Base-by-base conservation (phyloP, 495 filamentous ascomycete species). In the Talaromyces ruber region DNA sequence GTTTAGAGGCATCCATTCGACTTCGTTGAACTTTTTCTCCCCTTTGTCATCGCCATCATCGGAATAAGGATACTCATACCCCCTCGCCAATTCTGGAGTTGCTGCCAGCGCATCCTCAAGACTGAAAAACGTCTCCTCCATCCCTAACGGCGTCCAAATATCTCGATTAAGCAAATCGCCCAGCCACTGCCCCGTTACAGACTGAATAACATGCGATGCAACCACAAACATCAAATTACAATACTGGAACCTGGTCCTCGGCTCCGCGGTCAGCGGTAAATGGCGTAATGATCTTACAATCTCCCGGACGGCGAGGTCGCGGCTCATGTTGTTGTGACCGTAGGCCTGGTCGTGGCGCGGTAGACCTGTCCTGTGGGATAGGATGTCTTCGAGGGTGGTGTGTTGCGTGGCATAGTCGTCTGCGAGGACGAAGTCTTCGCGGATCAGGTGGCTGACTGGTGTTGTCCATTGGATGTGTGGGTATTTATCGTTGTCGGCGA, bases 161-260 rank as follows among this genome's bases (percentile, higher is more conserved):
- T 68, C 54, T 47, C 71, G 67, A 5, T 63, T 56, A 63, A 81
- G 61, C 21, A 73, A 52, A 22, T 72, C 65, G 3, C 73, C 79
- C 12, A 84, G 65, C 70, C 70, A 71, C 16, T 51, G 21, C 4
- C 72, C 73, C 12, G 53, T 64, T 3, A 45, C 18, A 11, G 65
- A 71, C 67, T 83, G 71, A 7, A 82, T 61, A 8, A 69, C 69
- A 66, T 82, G 74, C 54, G 74, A 64, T 3, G 72, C 71, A 16
- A 70, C 71, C 47, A 76, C 70, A 59, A 69, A 85, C 79, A 82
- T 82, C 39, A 77, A 59, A 60, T 84, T 84, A 69, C 74, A 80
- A 60, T 84, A 85, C 60, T 80, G 73, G 43, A 63, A 82, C 30
- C 16, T 61, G 2, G 70, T 73, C 1, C 82, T 70, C 6, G 74